Evolutionary conservation across 148 eudicot species (phyloP).

Genomic region (Nepenthes mirabilis): DNA sequence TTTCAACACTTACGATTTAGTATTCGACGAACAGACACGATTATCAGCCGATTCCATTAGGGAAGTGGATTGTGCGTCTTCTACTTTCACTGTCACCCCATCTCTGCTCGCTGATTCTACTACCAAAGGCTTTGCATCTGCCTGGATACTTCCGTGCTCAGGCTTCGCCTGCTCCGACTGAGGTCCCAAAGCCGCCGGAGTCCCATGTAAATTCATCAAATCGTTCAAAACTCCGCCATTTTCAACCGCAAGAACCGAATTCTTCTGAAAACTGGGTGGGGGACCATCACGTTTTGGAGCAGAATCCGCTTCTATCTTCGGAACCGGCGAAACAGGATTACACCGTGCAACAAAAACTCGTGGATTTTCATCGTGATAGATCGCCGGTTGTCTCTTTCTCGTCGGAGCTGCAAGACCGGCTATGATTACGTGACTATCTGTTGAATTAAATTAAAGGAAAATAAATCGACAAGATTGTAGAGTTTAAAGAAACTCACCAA

Average conservation of each 20-base stretch:
- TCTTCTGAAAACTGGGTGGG: slow-evolving; percentile 21
- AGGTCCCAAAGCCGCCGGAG: slow-evolving; percentile 1
- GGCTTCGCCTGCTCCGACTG: neutral
- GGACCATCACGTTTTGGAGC: slow-evolving; percentile 21
- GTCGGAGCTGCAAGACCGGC: slow-evolving; percentile 47
- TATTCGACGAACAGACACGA: slow-evolving; percentile 30
- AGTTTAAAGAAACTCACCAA: slow-evolving; percentile 28
- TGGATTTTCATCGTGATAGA: slow-evolving; percentile 28
- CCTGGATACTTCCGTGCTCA: slow-evolving; percentile 1
- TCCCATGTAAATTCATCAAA: slow-evolving; percentile 2
- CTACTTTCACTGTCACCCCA: slow-evolving; percentile 28
- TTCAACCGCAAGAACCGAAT: slow-evolving; percentile 22
- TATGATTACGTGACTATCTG: no score
- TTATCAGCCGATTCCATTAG: slow-evolving; percentile 35
- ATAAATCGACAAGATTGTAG: neutral
- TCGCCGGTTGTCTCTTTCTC: slow-evolving; percentile 56
- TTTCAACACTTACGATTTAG: slow-evolving; percentile 38
- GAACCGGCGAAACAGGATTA: slow-evolving; percentile 20
- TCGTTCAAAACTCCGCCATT: slow-evolving; percentile 17
- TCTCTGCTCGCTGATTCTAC: slow-evolving; percentile 27
- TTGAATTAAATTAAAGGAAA: no score
- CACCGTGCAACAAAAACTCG: slow-evolving; percentile 17
- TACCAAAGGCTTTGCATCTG: slow-evolving; percentile 7
- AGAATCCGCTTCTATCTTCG: slow-evolving; percentile 30
- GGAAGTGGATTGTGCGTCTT: slow-evolving; percentile 27